These are phyloP conservation scores for Paraphoma sp. DNA, from an alignment of 2,329 filamentous ascomycete species.

Conservation along the genomic window DNA sequence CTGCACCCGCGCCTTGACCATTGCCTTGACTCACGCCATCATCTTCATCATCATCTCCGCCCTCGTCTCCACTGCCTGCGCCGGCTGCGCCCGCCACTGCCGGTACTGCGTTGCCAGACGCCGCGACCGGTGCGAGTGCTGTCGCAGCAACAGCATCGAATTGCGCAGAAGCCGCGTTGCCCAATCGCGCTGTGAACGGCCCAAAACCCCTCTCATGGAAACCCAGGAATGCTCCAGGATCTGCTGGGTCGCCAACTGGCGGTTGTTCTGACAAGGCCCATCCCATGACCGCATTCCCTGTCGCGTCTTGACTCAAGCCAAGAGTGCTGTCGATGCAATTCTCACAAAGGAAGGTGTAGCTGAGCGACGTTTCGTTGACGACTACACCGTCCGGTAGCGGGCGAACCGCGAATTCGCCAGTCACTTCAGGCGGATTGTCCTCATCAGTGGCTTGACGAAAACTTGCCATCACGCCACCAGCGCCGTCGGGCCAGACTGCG, in stretches of 20 bases:
- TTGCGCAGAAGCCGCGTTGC: too few species aligned
- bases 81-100: conserved; percentile 4
- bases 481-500: conserved; percentile 23
- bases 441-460: conserved; percentile 24
- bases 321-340: conserved; percentile 13
- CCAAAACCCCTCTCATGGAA: too few species aligned
- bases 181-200: too few species aligned
- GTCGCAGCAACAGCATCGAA: too few species aligned
- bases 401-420: conserved; percentile 11
- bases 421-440: conserved; percentile 21
- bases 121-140: neutral
- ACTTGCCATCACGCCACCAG: conserved; percentile 14
- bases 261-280: too few species aligned
- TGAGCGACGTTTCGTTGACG: conserved; percentile 16
- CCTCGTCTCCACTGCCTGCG: conserved; percentile 7
- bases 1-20: conserved; percentile 22
- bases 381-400: conserved; percentile 8
- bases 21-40: neutral
- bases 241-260: too few species aligned
- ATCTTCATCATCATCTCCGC: conserved; percentile 7
- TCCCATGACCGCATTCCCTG: conserved; percentile 17
- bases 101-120: conserved; percentile 2
- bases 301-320: conserved; percentile 9
- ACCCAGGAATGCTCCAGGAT: too few species aligned
- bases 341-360: conserved; percentile 22